Base-by-base conservation (phyloP, 1,284 basidiomycete genomes). In the Pisolithus thermaeus region DNA sequence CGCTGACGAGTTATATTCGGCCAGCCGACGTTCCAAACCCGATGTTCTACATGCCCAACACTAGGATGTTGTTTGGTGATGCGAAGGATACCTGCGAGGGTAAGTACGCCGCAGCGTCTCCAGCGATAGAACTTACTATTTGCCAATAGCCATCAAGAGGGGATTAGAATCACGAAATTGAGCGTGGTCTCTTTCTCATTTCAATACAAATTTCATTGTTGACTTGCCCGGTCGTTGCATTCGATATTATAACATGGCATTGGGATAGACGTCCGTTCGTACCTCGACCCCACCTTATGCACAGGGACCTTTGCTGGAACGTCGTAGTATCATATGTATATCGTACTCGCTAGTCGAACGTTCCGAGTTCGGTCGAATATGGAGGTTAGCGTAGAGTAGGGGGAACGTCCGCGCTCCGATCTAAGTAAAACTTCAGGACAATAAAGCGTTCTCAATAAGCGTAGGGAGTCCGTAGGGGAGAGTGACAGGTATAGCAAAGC, bases 11-110 rank as follows among this genome's bases (percentile, higher is more conserved):
- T 56, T 40, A 50, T 45, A 27, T 48, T 46, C 53, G 35, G 36
- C 55, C 64, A 89, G 89, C 90, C 52, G 89, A 91, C 63, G 88
- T 91, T 18, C 89, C 87, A 23, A 92, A 92, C 67, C 90, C 90
- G 22, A 87, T 92, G 81, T 92, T 92, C 75, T 92, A 84, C 69
- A 90, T 91, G 83, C 81, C 83, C 27, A 84, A 85, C 51, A 88
- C 90, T 42, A 88, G 86, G 72, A 92, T 92, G 90, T 61, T 92
- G 56, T 92, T 92, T 59, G 90, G 90, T 47, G 90, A 92, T 67
- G 90, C 90, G 37, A 91, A 90, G 67, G 83, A 86, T 60, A 87
- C 85, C 36, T 92, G 90, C 60, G 90, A 92, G 67, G 88, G 87
- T 86, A 55, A 57, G 77, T 59, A 23, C 54, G 18, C 36, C 36